phyloP scores from a whole-genome alignment of 306 rosid genomes.

The Crataegus laevigata region DNA sequence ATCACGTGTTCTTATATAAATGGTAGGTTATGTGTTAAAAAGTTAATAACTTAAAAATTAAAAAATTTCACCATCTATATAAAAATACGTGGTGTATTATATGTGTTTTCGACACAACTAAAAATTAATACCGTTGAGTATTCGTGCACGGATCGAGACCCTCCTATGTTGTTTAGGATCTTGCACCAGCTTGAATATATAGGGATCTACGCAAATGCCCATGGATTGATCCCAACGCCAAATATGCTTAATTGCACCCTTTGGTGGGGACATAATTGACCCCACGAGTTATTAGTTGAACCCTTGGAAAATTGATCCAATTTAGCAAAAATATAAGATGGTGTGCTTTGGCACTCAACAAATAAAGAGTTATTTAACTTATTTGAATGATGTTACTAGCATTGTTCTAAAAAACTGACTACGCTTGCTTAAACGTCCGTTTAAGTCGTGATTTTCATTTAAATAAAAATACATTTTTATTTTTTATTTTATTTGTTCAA shows the following conservation, averaged over 20 bases:
- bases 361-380: neutral
- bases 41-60: too few relatives aligned
- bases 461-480: too few relatives aligned
- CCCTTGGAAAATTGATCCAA: neutral
- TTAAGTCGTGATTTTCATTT: accelerated
- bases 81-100: too few relatives aligned
- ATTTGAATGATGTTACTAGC: neutral
- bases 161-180: neutral
- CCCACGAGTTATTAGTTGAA: neutral
- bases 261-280: neutral
- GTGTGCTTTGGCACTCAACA: neutral
- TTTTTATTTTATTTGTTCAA: too few relatives aligned
- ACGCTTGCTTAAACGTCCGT: accelerated
- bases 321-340: neutral
- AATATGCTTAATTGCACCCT: neutral
- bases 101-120: too few relatives aligned
- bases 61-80: too few relatives aligned
- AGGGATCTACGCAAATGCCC: neutral
- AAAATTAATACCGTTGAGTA: neutral
- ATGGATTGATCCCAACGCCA: neutral
- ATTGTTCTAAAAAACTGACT: too few relatives aligned
- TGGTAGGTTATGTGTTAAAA: too few relatives aligned
- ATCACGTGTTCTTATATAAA: too few relatives aligned
- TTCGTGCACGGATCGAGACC: neutral
- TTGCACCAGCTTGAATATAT: neutral